Percentiles rank a stretch among this genome's conserved stretches.
Conservation (phyloP, 345 rosid genomes). For the Noccaea caerulescens region DNA sequence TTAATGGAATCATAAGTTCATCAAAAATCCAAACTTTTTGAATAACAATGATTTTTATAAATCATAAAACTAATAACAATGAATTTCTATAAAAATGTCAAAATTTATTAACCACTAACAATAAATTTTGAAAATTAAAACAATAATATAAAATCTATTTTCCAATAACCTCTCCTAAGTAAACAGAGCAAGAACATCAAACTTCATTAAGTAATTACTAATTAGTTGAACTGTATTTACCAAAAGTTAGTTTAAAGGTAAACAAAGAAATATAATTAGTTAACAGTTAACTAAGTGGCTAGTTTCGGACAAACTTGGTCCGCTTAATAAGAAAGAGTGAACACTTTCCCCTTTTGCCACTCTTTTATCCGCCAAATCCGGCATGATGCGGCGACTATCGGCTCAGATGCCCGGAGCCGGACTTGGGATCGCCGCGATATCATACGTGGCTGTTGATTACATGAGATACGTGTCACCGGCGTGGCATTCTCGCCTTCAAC, state of each 20-base stretch:
- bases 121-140: no score
- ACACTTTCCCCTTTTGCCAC: slow-evolving; percentile 9
- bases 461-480: slow-evolving; percentile 73
- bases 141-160: no score
- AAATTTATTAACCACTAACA: no score
- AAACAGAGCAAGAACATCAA: no score
- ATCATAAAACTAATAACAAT: no score
- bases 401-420: slow-evolving; percentile 53
- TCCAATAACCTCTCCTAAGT: no score
- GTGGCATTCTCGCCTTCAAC: slow-evolving; percentile 87
- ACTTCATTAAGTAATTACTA: no score
- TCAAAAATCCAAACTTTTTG: no score
- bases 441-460: slow-evolving; percentile 83
- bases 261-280: not conserved
- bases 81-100: no score
- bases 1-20: no score
- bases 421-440: slow-evolving; percentile 76
- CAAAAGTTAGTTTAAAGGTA: not conserved
- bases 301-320: not conserved
- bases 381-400: slow-evolving; percentile 49
- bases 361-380: slow-evolving; percentile 29
- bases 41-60: no score
- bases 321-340: not conserved
- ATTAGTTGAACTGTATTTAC: no score
- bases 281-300: not conserved